Conservation (phyloP, 371 early-diverging fungal species). For the Mucor ambiguus region DNA sequence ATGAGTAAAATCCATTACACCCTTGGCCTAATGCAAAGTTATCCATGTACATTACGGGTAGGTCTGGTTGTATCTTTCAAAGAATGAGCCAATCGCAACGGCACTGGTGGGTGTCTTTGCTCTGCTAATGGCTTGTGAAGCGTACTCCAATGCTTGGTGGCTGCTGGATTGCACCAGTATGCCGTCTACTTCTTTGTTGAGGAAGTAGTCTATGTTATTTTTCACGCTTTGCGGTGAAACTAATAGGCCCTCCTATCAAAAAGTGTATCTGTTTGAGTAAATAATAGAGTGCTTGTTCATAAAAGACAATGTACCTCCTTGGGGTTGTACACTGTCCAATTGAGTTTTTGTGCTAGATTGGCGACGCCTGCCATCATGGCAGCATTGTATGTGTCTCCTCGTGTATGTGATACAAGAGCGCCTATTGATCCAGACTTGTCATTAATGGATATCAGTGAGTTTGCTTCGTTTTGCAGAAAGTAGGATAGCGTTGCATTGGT, state of each 20-base stretch:
- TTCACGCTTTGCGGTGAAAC: background rate
- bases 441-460: conserved; percentile 37
- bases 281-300: no score
- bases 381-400: conserved; percentile 32
- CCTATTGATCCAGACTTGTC: conserved; percentile 24
- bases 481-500: conserved; percentile 25
- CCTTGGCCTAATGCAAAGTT: background rate
- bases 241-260: conserved; percentile 7
- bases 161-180: conserved; percentile 29
- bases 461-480: conserved; percentile 34
- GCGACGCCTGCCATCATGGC: conserved; percentile 31
- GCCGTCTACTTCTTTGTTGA: background rate
- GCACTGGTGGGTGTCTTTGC: background rate
- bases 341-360: conserved; percentile 30
- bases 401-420: conserved; percentile 24
- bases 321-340: conserved; percentile 32
- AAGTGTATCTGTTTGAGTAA: background rate
- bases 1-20: background rate
- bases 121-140: background rate
- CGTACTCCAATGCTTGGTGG: conserved; percentile 17
- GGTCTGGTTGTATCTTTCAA: conserved; percentile 13
- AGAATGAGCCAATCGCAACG: conserved; percentile 22
- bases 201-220: background rate
- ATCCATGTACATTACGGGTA: background rate
- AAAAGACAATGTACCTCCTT: conserved; percentile 12